Evolutionary conservation across 176 grass and related monocot genomes (phyloP), one percentile per base, ranked within the genome.

Genomic region (Oryza meridionalis): DNA sequence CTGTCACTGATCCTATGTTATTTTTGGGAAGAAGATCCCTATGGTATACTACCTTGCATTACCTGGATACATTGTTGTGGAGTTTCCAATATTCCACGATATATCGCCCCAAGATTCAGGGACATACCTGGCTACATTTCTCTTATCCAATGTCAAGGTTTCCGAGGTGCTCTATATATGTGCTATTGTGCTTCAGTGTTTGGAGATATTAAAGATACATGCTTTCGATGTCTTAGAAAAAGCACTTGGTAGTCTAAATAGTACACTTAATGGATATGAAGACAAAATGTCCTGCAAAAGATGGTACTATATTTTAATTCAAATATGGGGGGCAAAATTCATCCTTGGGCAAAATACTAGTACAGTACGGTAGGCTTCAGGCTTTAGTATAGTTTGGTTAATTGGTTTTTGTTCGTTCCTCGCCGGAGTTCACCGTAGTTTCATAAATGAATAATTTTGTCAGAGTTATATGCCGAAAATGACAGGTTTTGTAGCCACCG

Each of bases 251-350:
- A 9, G 8, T 40, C 38, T 40, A 40, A 40, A 40, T 40, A 40
- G 38, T 40, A 40, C 38, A 40, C 73, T 82, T 82, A 42, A 46
- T 82, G 58, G 58, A 50, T 24, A 50, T 24, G 37, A 37, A 22
- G 16, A 51, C 2, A 76, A 69, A 70, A 69, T 17, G 62, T 65
- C 42, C 38, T 45, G 7, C 9, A 17, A 75, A 12, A 81, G 31
- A 14, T 43, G 19, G 13, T 4, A 80, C 15, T 24, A 8, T 5
- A 75, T 43, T 67, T 67, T 27, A 38, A 31, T 65, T n/a, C 40
- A 64, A 15, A 69, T 76, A 35, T 43, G 9, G 58, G 67, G 55
- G 19, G 4, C 42, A 43, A 10, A 10, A 43, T 51, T 21, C 44
- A 46, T 69, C 38, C 55, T 62, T 5, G 25, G 29, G 29, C 29